Conservation (phyloP, 306 rosid species). For the Gastrolobium villosum region DNA sequence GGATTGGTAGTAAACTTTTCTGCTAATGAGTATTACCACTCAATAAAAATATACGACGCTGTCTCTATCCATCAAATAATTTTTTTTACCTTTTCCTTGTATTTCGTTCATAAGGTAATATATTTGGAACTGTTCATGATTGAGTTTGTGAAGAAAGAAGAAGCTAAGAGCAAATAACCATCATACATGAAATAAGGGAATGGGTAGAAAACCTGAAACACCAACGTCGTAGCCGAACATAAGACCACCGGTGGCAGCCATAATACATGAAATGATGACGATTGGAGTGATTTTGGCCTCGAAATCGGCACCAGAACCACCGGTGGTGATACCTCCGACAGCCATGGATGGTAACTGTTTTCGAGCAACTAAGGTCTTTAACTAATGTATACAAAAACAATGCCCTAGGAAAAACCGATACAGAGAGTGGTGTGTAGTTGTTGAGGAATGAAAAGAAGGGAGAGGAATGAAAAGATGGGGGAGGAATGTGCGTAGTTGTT, state of each 20-base stretch:
- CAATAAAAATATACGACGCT: too few relatives aligned
- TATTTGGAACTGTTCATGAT: too few relatives aligned
- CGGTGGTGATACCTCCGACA: constrained; percentile 58
- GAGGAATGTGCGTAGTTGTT: too few relatives aligned
- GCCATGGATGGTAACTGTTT: constrained; percentile 55
- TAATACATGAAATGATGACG: constrained; percentile 72
- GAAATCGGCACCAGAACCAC: constrained; percentile 51
- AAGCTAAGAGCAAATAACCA: too few relatives aligned
- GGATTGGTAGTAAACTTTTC: too few relatives aligned
- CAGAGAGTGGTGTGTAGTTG: background rate
- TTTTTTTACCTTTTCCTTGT: too few relatives aligned
- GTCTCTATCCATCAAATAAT: too few relatives aligned
- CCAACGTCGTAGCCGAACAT: constrained; percentile 89
- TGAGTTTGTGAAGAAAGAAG: too few relatives aligned
- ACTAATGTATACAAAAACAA: background rate
- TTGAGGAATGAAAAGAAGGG: background rate
- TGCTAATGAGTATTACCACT: too few relatives aligned
- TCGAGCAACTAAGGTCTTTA: background rate
- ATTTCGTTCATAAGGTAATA: too few relatives aligned
- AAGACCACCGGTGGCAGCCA: constrained; percentile 93
- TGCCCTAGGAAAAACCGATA: background rate
- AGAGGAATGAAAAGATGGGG: too few relatives aligned
- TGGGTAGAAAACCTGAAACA: constrained; percentile 59
- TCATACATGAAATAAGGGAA: background rate
- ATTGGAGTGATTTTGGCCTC: constrained; percentile 88